Conservation (phyloP, 1,139 yeast species). For the Yamadazyma aaseri region DNA sequence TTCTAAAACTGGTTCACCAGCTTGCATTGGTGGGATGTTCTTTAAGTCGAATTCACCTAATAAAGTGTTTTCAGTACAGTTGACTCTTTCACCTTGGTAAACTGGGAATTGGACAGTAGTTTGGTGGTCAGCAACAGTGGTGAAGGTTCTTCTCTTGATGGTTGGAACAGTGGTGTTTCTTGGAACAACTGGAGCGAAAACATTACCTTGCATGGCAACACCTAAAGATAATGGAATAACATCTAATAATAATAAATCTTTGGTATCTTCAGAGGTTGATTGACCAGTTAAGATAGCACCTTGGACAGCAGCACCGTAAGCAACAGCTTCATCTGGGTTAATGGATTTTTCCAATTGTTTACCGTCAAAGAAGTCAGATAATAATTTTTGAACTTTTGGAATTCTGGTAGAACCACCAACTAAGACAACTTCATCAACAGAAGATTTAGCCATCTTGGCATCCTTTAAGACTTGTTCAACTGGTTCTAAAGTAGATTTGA, state of each 20-base stretch:
- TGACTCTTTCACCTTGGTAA: constrained; percentile 95
- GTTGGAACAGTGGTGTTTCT: constrained; percentile 98
- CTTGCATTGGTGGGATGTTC: constrained; percentile 97
- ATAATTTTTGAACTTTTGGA: constrained; percentile 97
- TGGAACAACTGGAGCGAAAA: constrained; percentile 94
- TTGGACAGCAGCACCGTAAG: constrained; percentile 98
- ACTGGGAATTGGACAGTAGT: constrained; percentile 96
- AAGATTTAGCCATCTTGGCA: constrained; percentile 84
- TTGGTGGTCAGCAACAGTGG: constrained; percentile 96
- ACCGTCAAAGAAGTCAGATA: constrained; percentile 97
- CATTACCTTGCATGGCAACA: constrained; percentile 97
- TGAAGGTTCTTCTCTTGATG: constrained; percentile 93
- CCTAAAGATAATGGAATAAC: constrained; percentile 94
- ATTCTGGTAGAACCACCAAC: constrained; percentile 99
- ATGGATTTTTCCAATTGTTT: constrained; percentile 93
- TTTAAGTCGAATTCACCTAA: constrained; percentile 94
- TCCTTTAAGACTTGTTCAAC: constrained; percentile 97
- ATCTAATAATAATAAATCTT: constrained; percentile 82
- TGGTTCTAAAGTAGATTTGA: constrained; percentile 95
- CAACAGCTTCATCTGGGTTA: constrained; percentile 99
- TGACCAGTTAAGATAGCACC: constrained; percentile 83
- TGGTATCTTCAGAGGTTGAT: constrained; percentile 62
- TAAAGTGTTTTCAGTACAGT: constrained; percentile 92
- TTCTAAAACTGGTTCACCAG: constrained; percentile 97
- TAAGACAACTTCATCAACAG: constrained; percentile 90